phyloP scores from a whole-genome alignment of 495 filamentous ascomycete species.

The Podospora comata region DNA sequence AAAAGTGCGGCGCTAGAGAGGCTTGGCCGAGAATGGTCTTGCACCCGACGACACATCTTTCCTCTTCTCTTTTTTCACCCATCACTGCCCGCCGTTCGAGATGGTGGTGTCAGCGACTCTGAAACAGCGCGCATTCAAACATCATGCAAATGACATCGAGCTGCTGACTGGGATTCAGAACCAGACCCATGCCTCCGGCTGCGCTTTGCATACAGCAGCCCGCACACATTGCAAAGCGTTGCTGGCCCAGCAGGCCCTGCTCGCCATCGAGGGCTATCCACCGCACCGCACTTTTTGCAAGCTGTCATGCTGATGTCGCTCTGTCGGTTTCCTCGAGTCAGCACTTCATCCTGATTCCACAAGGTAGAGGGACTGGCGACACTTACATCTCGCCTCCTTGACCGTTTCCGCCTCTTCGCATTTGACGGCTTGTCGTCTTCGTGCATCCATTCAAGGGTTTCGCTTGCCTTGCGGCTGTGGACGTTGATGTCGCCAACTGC shows the following conservation, averaged over 20 bases:
- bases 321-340: neutral
- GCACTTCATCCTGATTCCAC: neutral
- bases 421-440: neutral
- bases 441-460: neutral
- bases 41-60: neutral
- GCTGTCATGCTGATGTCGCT: neutral
- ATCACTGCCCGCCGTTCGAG: neutral
- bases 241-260: constrained; percentile 19
- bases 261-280: constrained; percentile 21
- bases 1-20: neutral
- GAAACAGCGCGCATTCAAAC: neutral
- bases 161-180: neutral
- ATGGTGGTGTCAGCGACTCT: neutral
- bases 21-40: neutral
- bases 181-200: neutral
- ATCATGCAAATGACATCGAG: neutral
- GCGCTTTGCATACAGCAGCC: constrained; percentile 23
- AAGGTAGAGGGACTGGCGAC: neutral
- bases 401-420: neutral
- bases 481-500: constrained; percentile 22
- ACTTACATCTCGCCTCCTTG: neutral
- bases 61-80: neutral
- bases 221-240: constrained; percentile 28
- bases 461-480: constrained; percentile 15
- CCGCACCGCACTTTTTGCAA: constrained; percentile 17